These are phyloP conservation scores for Verticillium zaregamsianum DNA, from an alignment of 2,329 filamentous ascomycete species.

Conservation along the genomic window DNA sequence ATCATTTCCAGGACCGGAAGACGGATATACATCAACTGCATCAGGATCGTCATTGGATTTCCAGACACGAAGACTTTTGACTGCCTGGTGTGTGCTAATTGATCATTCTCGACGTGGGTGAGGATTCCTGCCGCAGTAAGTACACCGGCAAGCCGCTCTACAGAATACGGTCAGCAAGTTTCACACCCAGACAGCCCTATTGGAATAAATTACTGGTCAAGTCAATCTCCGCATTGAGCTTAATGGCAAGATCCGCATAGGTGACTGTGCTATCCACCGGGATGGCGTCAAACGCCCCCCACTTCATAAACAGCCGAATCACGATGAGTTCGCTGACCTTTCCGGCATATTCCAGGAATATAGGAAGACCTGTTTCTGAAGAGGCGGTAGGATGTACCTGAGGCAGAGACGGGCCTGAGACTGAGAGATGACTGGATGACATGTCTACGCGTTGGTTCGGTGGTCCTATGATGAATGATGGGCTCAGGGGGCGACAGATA, in stretches of 20 bases:
- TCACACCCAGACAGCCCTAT: not conserved
- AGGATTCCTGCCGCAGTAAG: conserved; percentile 16
- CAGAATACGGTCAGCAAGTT: not conserved
- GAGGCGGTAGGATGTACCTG: not conserved
- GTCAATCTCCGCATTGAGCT: conserved; percentile 18
- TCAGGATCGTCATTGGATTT: conserved; percentile 10
- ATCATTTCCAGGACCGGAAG: not conserved
- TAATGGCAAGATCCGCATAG: conserved; percentile 21
- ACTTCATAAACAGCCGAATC: conserved; percentile 23
- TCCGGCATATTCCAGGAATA: not conserved
- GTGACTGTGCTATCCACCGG: conserved; percentile 20
- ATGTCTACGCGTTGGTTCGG: not conserved
- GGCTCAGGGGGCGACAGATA: too few species aligned
- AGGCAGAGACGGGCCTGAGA: not conserved
- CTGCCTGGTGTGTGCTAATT: conserved; percentile 16
- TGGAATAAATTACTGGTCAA: conserved; percentile 8
- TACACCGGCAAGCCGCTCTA: conserved; percentile 16
- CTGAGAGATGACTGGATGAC: not conserved
- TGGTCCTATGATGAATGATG: too few species aligned
- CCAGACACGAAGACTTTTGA: conserved; percentile 12
- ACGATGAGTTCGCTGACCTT: not conserved
- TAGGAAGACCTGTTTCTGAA: not conserved
- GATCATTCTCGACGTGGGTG: conserved; percentile 12
- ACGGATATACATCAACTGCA: conserved; percentile 8
- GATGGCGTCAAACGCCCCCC: conserved; percentile 26